Conservation (phyloP, 2,329 filamentous ascomycete species). For the Periconia macrospinosa region DNA sequence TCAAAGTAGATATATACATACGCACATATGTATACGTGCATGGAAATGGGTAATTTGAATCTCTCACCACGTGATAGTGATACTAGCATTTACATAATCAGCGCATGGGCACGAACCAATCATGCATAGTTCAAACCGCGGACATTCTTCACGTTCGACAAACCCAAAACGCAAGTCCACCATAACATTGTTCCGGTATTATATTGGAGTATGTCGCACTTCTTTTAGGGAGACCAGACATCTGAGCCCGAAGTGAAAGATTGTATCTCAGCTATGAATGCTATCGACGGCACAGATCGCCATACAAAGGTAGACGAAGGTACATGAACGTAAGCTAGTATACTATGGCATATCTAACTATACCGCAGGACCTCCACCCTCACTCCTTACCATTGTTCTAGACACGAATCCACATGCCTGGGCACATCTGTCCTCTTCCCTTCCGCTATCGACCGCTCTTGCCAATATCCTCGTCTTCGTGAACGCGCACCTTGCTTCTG, state of each 20-base stretch:
- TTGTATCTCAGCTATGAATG: conserved; percentile 57
- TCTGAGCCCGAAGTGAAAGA: background rate
- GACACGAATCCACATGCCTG: conserved; percentile 97
- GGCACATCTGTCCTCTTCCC: conserved; percentile 72
- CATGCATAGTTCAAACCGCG: background rate
- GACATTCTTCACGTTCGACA: background rate
- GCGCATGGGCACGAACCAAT: background rate
- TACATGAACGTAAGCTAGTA: conserved; percentile 9
- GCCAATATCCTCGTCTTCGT: conserved; percentile 93
- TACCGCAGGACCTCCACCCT: conserved; percentile 63
- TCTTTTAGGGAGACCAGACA: background rate
- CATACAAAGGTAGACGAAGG: conserved; percentile 42
- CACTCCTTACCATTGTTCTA: conserved; percentile 85
- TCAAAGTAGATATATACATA: too few relatives aligned
- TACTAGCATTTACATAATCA: background rate
- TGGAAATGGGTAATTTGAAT: too few relatives aligned
- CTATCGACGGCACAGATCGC: conserved; percentile 62
- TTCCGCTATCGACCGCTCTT: conserved; percentile 81
- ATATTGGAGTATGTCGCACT: background rate
- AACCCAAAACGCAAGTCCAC: too few relatives aligned
- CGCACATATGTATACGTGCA: too few relatives aligned
- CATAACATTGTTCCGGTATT: too few relatives aligned
- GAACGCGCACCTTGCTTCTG: conserved; percentile 93
- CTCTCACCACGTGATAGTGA: too few relatives aligned
- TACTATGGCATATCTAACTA: conserved; percentile 6